phyloP scores from a whole-genome alignment of 441 rosid genomes.

The Gossypium lobatum region DNA sequence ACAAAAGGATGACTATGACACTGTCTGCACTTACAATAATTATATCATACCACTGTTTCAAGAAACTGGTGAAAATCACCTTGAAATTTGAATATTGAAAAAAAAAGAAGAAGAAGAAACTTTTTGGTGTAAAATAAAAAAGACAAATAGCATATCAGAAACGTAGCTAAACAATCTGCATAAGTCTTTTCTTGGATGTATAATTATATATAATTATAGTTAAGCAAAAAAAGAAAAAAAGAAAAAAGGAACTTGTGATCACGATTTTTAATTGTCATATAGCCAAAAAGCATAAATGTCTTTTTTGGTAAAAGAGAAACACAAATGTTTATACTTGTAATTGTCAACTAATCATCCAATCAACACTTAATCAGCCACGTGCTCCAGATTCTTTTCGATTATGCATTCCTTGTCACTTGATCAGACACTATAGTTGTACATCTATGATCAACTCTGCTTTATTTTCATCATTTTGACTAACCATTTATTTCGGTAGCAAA shows the following conservation, averaged over 20 bases:
- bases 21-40: slow-evolving; percentile 27
- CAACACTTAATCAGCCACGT: background rate
- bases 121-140: background rate
- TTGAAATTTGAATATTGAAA: background rate
- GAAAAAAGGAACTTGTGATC: background rate
- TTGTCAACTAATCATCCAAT: slow-evolving; percentile 12
- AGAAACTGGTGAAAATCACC: background rate
- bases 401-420: background rate
- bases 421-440: no score
- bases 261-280: background rate
- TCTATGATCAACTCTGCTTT: no score
- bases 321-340: background rate
- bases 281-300: background rate
- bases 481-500: no score
- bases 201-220: background rate
- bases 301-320: no score
- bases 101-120: no score
- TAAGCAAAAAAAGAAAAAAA: background rate
- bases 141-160: slow-evolving; percentile 8
- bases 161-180: background rate
- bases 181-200: slow-evolving; percentile 3
- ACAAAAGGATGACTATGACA: slow-evolving; percentile 31
- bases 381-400: background rate
- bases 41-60: slow-evolving; percentile 24
- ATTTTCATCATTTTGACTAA: no score